Percentiles rank a stretch among this genome's conserved stretches.
phyloP scores from a whole-genome alignment of 2,329 filamentous ascomycete genomes.

The Neopestalotiopsis sp. region DNA sequence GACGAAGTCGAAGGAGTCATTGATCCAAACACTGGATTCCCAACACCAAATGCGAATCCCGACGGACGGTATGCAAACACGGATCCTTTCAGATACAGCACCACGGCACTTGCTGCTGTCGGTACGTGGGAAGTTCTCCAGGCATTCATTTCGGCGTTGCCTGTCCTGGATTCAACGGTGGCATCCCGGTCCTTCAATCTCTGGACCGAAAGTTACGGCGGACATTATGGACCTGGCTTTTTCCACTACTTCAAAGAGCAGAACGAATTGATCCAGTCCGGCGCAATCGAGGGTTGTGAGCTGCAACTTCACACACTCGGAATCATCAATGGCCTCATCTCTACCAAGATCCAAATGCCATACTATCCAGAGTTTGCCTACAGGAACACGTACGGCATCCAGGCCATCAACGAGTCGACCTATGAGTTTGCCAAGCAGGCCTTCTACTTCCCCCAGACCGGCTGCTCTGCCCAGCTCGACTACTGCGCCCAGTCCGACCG shows the following conservation, averaged over 20 bases:
- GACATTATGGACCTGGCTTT: slow-evolving; percentile 48
- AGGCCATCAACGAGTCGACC: slow-evolving; percentile 60
- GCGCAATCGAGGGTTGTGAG: slow-evolving; percentile 50
- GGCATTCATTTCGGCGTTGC: slow-evolving; percentile 33
- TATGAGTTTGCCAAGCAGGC: slow-evolving; percentile 63
- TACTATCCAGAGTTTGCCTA: slow-evolving; percentile 46
- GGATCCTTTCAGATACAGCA: slow-evolving; percentile 33
- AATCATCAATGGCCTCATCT: slow-evolving; percentile 63
- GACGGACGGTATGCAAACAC: slow-evolving; percentile 37
- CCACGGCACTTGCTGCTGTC: slow-evolving; percentile 33
- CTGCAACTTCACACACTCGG: slow-evolving; percentile 60
- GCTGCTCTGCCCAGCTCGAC: slow-evolving; percentile 60
- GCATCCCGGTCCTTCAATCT: slow-evolving; percentile 61
- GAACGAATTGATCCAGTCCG: slow-evolving; percentile 59
- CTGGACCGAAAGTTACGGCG: slow-evolving; percentile 61
- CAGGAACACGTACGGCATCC: slow-evolving; percentile 49
- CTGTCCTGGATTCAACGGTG: slow-evolving; percentile 49
- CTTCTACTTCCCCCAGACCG: slow-evolving; percentile 30
- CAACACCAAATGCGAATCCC: slow-evolving; percentile 31
- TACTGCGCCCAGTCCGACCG: slow-evolving; percentile 54
- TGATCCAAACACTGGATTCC: slow-evolving; percentile 31
- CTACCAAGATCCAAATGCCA: slow-evolving; percentile 52
- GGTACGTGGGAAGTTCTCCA: slow-evolving; percentile 38
- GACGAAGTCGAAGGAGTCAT: slow-evolving; percentile 32
- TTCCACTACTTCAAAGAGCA: slow-evolving; percentile 63